phyloP scores from a whole-genome alignment of 805 yeast species.

The Yamadazyma paraphyllophila region DNA sequence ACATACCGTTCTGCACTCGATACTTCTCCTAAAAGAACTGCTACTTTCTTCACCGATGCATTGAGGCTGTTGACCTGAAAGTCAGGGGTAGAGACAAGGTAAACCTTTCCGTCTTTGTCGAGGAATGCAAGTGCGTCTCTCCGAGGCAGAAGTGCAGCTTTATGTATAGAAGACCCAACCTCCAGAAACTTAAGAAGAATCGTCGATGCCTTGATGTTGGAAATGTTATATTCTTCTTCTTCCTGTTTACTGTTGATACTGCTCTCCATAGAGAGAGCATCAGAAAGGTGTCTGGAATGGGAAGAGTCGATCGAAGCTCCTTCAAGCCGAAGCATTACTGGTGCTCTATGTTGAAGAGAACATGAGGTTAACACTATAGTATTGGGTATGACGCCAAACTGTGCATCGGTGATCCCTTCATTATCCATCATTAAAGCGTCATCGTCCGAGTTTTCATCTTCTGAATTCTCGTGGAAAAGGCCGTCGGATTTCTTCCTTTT shows the following conservation, averaged over 20 bases:
- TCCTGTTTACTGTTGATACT: constrained; percentile 14
- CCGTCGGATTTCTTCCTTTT: constrained; percentile 17
- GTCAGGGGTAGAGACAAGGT: constrained; percentile 61
- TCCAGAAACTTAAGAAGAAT: constrained; percentile 61
- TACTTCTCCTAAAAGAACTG: constrained; percentile 73
- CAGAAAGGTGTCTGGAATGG: constrained; percentile 6
- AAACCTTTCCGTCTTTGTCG: constrained; percentile 75
- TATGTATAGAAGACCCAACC: constrained; percentile 76
- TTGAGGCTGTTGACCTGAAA: constrained; percentile 18
- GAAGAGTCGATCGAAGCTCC: constrained; percentile 50
- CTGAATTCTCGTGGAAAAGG: constrained; percentile 13
- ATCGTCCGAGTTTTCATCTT: constrained; percentile 20
- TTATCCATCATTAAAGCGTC: constrained; percentile 53
- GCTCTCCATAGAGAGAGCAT: constrained; percentile 11
- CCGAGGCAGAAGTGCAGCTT: constrained; percentile 73
- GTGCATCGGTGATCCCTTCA: constrained; percentile 83
- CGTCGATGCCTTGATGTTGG: constrained; percentile 40
- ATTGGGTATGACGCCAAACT: constrained; percentile 47
- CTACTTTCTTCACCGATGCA: constrained; percentile 39
- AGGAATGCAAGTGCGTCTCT: constrained; percentile 83
- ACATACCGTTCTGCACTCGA: constrained; percentile 67
- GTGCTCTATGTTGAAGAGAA: constrained; percentile 32
- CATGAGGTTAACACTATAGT: constrained; percentile 38
- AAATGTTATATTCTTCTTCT: constrained; percentile 35
- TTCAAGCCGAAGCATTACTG: constrained; percentile 31